A percentile compares a stretch with the other conserved stretches of the same genome.
Conservation (phyloP, 2,329 filamentous ascomycete genomes). For the Fusarium redolens region DNA sequence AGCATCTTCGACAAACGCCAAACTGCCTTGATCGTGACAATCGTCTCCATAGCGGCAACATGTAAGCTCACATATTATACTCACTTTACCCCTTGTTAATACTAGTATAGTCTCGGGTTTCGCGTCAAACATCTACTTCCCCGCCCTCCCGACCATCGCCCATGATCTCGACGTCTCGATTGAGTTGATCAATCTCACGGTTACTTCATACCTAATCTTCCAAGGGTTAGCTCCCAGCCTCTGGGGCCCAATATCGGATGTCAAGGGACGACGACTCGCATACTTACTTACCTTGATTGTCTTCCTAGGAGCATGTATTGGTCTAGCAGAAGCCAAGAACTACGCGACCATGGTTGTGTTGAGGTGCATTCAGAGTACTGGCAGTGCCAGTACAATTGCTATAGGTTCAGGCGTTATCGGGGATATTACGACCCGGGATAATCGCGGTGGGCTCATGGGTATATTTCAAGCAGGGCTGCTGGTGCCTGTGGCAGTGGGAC, state of each 20-base stretch:
- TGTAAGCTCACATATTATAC: slow-evolving; percentile 48
- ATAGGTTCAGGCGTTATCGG: slow-evolving; percentile 49
- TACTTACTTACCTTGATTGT: slow-evolving; percentile 60
- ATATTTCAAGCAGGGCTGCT: slow-evolving; percentile 45
- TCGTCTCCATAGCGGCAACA: slow-evolving; percentile 62
- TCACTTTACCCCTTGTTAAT: neutral
- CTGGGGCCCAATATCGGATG: slow-evolving; percentile 62
- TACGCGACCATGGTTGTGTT: slow-evolving; percentile 58
- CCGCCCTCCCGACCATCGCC: slow-evolving; percentile 58
- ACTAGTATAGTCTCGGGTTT: slow-evolving; percentile 51
- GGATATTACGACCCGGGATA: slow-evolving; percentile 45
- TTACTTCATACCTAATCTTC: slow-evolving; percentile 63
- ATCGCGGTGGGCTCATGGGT: slow-evolving; percentile 47
- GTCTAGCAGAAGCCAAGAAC: slow-evolving; percentile 56
- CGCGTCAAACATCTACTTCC: slow-evolving; percentile 61
- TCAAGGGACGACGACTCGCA: slow-evolving; percentile 57
- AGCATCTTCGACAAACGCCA: slow-evolving; percentile 64
- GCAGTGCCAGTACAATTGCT: slow-evolving; percentile 55
- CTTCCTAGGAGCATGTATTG: slow-evolving; percentile 64
- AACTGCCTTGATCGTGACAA: slow-evolving; percentile 58
- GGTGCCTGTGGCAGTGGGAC: slow-evolving; percentile 57
- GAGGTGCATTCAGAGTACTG: slow-evolving; percentile 59
- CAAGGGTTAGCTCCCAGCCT: slow-evolving; percentile 66
- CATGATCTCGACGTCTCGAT: slow-evolving; percentile 55
- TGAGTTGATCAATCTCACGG: slow-evolving; percentile 55